phyloP scores from a whole-genome alignment of 768 basidiomycete genomes.

The Cyathus striatus region DNA sequence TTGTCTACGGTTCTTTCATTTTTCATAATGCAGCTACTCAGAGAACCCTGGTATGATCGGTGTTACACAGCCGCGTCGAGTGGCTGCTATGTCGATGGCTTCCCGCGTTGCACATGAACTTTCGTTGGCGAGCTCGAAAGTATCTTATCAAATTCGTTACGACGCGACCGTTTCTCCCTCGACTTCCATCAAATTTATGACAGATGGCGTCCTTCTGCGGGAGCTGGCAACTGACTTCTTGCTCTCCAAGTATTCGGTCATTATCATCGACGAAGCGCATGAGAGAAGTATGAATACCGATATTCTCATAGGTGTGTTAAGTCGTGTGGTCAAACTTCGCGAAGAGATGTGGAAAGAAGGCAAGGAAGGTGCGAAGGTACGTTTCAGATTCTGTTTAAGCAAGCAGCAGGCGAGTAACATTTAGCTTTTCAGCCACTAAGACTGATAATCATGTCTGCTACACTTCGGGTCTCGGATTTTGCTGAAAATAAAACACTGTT shows the following conservation, averaged over 20 bases:
- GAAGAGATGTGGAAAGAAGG: slow-evolving; percentile 86
- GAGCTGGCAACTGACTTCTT: slow-evolving; percentile 91
- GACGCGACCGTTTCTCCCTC: slow-evolving; percentile 87
- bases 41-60: slow-evolving; percentile 99
- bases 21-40: slow-evolving; percentile 22
- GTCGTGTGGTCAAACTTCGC: slow-evolving; percentile 83
- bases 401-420: too few relatives aligned
- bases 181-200: slow-evolving; percentile 99
- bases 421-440: slow-evolving; percentile 64
- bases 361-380: slow-evolving; percentile 66
- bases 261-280: slow-evolving; percentile 97
- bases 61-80: slow-evolving; percentile 94
- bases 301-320: slow-evolving; percentile 94
- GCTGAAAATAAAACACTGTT: slow-evolving; percentile 83
- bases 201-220: slow-evolving; percentile 92
- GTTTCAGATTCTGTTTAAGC: too few relatives aligned
- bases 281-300: slow-evolving; percentile 98
- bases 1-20: neutral
- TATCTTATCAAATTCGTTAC: slow-evolving; percentile 97
- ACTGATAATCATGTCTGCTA: slow-evolving; percentile 98
- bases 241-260: slow-evolving; percentile 89
- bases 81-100: slow-evolving; percentile 96
- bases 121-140: slow-evolving; percentile 71
- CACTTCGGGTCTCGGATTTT: slow-evolving; percentile 90
- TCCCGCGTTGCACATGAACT: slow-evolving; percentile 89